Percentiles rank a stretch among this genome's conserved stretches.
phyloP scores from a whole-genome alignment of 768 basidiomycete genomes.

The Kwoniella dejecticola region DNA sequence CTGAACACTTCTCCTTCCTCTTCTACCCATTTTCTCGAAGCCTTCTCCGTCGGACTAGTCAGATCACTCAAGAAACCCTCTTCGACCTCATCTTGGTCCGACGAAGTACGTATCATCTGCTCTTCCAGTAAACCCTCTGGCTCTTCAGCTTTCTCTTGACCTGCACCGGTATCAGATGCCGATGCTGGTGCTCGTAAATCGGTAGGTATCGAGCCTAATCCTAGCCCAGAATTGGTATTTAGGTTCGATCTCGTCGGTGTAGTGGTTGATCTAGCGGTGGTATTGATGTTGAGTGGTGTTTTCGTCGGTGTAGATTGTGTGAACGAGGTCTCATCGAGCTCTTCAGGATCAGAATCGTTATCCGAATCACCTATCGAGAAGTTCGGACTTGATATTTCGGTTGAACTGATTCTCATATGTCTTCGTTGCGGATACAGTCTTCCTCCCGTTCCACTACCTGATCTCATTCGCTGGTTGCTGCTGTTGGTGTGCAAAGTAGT shows the following conservation, averaged over 20 bases:
- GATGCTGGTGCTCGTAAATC: too few relatives aligned
- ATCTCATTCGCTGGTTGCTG: background rate
- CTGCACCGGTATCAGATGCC: too few relatives aligned
- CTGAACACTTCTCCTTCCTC: conserved; percentile 97
- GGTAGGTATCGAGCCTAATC: conserved; percentile 1
- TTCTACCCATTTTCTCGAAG: conserved; percentile 68
- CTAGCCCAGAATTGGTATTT: conserved; percentile 5
- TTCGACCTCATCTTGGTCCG: background rate
- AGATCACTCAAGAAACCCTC: conserved; percentile 18
- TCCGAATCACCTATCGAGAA: conserved; percentile 59
- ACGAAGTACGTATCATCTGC: conserved; percentile 4
- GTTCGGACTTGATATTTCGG: conserved; percentile 69
- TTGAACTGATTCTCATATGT: conserved; percentile 66
- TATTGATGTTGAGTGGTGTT: too few relatives aligned
- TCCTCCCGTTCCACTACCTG: background rate
- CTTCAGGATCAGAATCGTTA: conserved; percentile 56
- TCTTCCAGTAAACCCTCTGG: conserved; percentile 8
- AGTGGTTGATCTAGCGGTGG: too few relatives aligned
- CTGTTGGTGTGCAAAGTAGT: background rate
- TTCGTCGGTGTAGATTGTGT: conserved; percentile 11
- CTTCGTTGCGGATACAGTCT: conserved; percentile 20
- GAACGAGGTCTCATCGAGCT: conserved; percentile 30
- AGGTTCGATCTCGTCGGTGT: background rate
- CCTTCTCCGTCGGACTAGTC: conserved; percentile 37
- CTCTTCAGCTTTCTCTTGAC: too few relatives aligned